Base-by-base conservation (phyloP, 495 filamentous ascomycete genomes). In the Neurospora cerealis region DNA sequence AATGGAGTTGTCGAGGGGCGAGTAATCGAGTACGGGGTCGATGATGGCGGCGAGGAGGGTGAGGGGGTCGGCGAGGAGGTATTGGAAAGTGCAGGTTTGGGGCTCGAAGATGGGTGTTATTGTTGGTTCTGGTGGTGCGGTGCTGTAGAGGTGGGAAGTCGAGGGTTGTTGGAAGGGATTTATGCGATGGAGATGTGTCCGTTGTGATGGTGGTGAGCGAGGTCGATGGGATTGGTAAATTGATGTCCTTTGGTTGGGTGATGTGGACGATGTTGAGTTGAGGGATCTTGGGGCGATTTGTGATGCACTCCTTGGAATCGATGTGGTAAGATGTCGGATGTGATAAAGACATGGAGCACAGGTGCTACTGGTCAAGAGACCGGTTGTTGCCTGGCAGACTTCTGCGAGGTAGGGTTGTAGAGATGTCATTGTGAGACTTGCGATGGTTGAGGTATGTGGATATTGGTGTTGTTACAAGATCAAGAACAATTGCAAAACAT, bases 1-100 rank as follows among this genome's bases (percentile, higher is more conserved):
- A 74, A 90, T 81, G n/a, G 73, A 75, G 41, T 83, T 82, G 9
- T 79, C 85, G 48, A 77, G 73, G 0, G 81, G 82, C 71, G 88
- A 82, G 76, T 84, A 89, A 78, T 91, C 85, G 15, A 91, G 81
- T 3, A 90, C 89, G 0, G 88, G 80, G 76, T 91, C 89, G 74
- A 90, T 89, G 73, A 91, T 87, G 60, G 81, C 85, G 40, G 88
- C 86, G 0, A 72, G 54, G 4, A 62, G 70, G 4, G 87, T 87
- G 4, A 76, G 69, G 0, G 87, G 83, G 76, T 89, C 87, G 1
- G 83, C 85, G 9, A 90, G 81, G 28, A 91, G 76, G 73, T 89
- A 90, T 74, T 91, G 89, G 85, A 86, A 91, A 37, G 89, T 90
- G 46, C 81, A 80, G 0, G 79, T 83, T 0, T 15, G 0, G 17